A percentile compares a stretch with the other conserved stretches of the same genome.
These are phyloP conservation scores for Kluyveromyces starmeri DNA, from an alignment of 805 yeast genomes.

Conservation along the genomic window DNA sequence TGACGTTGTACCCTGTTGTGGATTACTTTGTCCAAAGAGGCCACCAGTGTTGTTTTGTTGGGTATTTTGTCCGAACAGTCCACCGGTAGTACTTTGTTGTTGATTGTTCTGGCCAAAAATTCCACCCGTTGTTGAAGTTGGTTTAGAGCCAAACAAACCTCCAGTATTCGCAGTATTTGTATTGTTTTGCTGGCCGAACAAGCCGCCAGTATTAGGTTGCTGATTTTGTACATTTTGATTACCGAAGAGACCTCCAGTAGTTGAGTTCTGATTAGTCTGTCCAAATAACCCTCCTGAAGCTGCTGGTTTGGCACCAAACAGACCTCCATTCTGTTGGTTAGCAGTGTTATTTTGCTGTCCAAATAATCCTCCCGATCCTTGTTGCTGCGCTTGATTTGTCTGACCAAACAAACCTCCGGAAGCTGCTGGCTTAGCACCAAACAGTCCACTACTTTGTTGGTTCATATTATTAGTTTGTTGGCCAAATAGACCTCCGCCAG, in stretches of 20 bases:
- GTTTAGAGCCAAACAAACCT: slow-evolving; percentile 35
- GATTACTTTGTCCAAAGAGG: slow-evolving; percentile 32
- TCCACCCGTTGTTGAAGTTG: slow-evolving; percentile 14
- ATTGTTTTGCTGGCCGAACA: slow-evolving; percentile 28
- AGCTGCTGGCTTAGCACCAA: slow-evolving; percentile 28
- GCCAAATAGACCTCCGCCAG: slow-evolving; percentile 32
- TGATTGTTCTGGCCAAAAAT: slow-evolving; percentile 8
- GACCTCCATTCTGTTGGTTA: slow-evolving; percentile 17
- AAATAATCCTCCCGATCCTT: slow-evolving; percentile 30
- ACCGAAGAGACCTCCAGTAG: slow-evolving; percentile 21
- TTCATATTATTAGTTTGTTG: slow-evolving; percentile 11
- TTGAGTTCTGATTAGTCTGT: slow-evolving; percentile 13
- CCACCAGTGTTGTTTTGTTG: slow-evolving; percentile 23
- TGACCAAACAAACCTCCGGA: slow-evolving; percentile 28
- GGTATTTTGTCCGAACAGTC: slow-evolving; percentile 27
- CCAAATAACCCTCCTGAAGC: slow-evolving; percentile 36
- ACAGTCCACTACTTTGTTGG: slow-evolving; percentile 30
- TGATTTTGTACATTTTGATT: slow-evolving; percentile 11
- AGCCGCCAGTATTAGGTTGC: slow-evolving; percentile 11
- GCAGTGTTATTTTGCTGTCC: slow-evolving; percentile 20
- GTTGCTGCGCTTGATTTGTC: slow-evolving; percentile 11
- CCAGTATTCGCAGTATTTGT: slow-evolving; percentile 13
- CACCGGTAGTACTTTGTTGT: slow-evolving; percentile 19
- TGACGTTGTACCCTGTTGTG: slow-evolving; percentile 22
- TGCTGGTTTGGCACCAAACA: slow-evolving; percentile 19